A percentile compares a stretch with the other conserved stretches of the same genome.
These are phyloP conservation scores for Scutellaria baicalensis DNA, from an alignment of 257 asterid species.

Conservation along the genomic window DNA sequence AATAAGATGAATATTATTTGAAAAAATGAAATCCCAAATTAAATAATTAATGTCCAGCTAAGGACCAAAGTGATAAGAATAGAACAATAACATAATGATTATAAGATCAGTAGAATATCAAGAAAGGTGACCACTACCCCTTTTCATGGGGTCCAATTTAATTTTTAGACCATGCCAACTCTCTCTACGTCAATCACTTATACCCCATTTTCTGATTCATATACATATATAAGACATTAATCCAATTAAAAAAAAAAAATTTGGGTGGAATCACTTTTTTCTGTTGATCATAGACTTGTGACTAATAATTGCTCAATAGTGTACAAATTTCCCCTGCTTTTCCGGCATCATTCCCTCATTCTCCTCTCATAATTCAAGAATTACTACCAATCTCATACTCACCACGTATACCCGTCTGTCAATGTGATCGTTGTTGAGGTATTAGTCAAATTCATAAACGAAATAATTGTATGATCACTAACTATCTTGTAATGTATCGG, in stretches of 20 bases:
- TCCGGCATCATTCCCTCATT: slow-evolving; percentile 24
- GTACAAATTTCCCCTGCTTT: slow-evolving; percentile 19
- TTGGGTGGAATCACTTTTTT: slow-evolving; percentile 13
- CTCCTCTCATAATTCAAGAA: slow-evolving; percentile 15
- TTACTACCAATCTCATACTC: background rate
- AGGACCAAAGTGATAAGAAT: slow-evolving; percentile 25
- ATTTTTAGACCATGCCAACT: slow-evolving; percentile 20
- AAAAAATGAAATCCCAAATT: no score
- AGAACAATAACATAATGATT: slow-evolving; percentile 40
- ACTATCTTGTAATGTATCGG: no score
- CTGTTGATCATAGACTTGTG: slow-evolving; percentile 14
- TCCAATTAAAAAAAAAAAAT: background rate
- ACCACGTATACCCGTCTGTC: background rate
- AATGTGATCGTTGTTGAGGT: no score
- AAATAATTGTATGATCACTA: no score
- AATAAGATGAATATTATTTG: no score
- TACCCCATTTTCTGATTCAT: slow-evolving; percentile 10
- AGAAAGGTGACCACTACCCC: slow-evolving; percentile 19
- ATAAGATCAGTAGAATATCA: slow-evolving; percentile 30
- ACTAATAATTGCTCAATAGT: slow-evolving; percentile 5
- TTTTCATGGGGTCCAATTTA: slow-evolving; percentile 25
- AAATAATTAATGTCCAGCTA: slow-evolving; percentile 7
- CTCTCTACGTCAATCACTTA: slow-evolving; percentile 22
- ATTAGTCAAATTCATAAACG: no score
- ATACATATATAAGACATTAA: background rate